phyloP scores from a whole-genome alignment of 345 rosid species.

The Crucihimalaya himalaica region DNA sequence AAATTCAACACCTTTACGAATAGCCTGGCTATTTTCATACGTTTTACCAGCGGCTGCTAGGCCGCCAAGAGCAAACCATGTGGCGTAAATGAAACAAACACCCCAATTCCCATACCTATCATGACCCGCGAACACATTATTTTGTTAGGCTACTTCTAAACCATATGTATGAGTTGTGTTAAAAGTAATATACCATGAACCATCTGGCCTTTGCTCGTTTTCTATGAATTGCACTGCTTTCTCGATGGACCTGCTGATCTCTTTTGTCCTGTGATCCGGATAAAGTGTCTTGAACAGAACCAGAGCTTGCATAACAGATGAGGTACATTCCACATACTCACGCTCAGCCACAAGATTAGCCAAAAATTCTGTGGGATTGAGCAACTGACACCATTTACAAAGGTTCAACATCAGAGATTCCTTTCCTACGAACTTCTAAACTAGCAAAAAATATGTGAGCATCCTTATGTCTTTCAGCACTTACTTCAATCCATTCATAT shows the following conservation, averaged over 20 bases:
- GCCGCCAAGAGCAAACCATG: conserved; percentile 57
- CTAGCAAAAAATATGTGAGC: neutral
- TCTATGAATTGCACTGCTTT: conserved; percentile 44
- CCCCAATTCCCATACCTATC: conserved; percentile 11
- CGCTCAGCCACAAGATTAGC: conserved; percentile 45
- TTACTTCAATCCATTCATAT: conserved; percentile 28
- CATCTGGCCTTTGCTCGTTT: neutral
- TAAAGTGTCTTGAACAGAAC: conserved; percentile 45
- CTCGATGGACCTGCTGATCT: conserved; percentile 41
- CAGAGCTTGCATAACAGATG: conserved; percentile 38
- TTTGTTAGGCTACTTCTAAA: neutral
- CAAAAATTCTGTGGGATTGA: conserved; percentile 53
- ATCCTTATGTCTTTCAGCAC: neutral
- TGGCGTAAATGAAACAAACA: conserved; percentile 41
- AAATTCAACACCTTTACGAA: neutral
- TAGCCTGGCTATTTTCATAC: conserved; percentile 35
- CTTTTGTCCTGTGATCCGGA: conserved; percentile 48
- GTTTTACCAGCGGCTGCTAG: conserved; percentile 50
- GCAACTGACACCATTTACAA: conserved; percentile 39
- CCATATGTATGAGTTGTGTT: neutral
- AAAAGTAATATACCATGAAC: neutral
- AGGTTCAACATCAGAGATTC: neutral
- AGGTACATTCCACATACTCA: conserved; percentile 58
- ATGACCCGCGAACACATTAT: neutral
- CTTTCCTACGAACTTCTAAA: neutral